Conservation (phyloP, 225 moss, liverwort and hornwort genomes). For the Takakia lepidozioides region DNA sequence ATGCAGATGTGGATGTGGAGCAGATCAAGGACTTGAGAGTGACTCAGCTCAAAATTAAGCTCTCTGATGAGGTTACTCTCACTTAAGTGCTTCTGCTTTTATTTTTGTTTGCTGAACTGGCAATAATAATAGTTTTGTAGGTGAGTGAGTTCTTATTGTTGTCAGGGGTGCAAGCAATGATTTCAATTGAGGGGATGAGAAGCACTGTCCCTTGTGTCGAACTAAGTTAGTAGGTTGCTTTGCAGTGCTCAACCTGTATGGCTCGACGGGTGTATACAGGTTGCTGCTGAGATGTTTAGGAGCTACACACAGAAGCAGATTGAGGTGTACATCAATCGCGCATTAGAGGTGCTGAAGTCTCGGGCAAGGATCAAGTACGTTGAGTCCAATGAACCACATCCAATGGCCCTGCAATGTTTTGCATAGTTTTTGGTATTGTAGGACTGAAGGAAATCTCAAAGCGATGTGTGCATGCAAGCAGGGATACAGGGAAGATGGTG, state of each 20-base stretch:
- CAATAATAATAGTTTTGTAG: too few relatives aligned
- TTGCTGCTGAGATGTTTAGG: constrained; percentile 74
- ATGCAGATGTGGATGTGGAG: constrained; percentile 50
- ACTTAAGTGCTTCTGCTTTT: not conserved
- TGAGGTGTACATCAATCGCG: constrained; percentile 65
- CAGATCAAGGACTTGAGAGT: constrained; percentile 64
- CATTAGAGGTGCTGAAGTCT: constrained; percentile 73
- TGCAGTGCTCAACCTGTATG: too few relatives aligned
- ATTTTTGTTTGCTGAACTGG: not conserved
- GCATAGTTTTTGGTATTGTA: too few relatives aligned
- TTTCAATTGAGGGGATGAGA: too few relatives aligned
- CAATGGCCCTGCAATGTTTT: too few relatives aligned
- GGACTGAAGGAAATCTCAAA: not conserved
- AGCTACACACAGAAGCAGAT: constrained; percentile 65
- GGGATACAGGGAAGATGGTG: constrained; percentile 71
- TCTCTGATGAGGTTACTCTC: constrained; percentile 66
- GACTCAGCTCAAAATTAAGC: constrained; percentile 71
- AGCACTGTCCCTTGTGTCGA: too few relatives aligned
- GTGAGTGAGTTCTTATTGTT: too few relatives aligned
- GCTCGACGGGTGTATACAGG: constrained; percentile 20
- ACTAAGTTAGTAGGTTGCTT: too few relatives aligned
- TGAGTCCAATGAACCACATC: constrained; percentile 1
- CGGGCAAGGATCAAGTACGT: constrained; percentile 80
- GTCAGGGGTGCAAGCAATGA: too few relatives aligned
- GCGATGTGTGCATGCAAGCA: constrained; percentile 8